Evolutionary conservation across 228 moss, liverwort and hornwort genomes (phyloP).

Genomic region (Sphagnum magellanicum): DNA sequence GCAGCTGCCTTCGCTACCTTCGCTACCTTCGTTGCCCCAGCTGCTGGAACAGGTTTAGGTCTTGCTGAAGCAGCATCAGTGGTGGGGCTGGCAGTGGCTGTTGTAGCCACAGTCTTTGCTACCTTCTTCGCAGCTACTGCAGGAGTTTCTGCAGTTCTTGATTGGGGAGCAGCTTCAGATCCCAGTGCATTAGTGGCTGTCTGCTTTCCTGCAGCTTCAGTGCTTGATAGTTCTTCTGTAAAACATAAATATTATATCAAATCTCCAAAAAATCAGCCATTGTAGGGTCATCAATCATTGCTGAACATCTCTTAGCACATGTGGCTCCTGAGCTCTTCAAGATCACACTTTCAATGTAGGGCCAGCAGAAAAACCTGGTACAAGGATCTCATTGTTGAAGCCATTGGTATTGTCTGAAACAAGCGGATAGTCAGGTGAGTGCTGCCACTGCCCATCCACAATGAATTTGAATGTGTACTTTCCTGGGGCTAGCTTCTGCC

Average conservation of each 20-base stretch:
- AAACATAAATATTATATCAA: neutral
- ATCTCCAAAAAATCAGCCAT: neutral
- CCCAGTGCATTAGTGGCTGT: constrained; percentile 10
- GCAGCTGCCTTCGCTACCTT: constrained; percentile 43
- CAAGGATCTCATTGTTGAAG: constrained; percentile 70
- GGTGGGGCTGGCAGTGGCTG: constrained; percentile 14
- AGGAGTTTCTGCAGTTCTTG: constrained; percentile 11
- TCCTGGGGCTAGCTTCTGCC: constrained; percentile 73
- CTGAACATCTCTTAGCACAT: too few species aligned
- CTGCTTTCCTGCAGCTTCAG: constrained; percentile 29
- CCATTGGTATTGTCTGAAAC: constrained; percentile 61
- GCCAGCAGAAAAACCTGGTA: constrained; percentile 37
- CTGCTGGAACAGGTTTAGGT: constrained; percentile 21
- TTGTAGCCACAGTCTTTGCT: constrained; percentile 16
- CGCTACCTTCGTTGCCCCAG: constrained; percentile 26
- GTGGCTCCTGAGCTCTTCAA: too few species aligned
- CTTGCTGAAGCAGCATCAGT: constrained; percentile 14
- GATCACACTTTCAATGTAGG: too few species aligned
- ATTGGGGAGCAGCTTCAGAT: constrained; percentile 11
- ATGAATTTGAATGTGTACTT: constrained; percentile 70
- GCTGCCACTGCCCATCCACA: constrained; percentile 85
- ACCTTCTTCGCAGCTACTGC: neutral
- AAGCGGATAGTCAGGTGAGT: constrained; percentile 59
- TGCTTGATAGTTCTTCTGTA: constrained; percentile 26
- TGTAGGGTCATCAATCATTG: too few species aligned